These are phyloP conservation scores for Nitzschia palea DNA, from an alignment of 108 stramenopile genomes.

Conservation along the genomic window DNA sequence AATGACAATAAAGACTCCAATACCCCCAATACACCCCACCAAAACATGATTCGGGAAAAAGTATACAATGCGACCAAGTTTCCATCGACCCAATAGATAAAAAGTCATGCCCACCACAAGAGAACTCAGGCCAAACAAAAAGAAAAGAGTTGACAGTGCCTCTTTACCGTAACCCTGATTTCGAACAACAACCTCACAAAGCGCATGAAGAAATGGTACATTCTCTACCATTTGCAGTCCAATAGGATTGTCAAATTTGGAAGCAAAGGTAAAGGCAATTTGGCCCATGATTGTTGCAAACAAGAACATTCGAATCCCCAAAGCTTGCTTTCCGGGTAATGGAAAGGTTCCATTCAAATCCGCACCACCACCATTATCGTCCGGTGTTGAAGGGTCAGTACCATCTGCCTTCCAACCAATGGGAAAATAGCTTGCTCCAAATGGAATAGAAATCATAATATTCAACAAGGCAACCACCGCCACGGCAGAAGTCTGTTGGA, in stretches of 20 bases:
- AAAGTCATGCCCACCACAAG: slow-evolving; percentile 75
- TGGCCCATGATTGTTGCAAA: slow-evolving; percentile 64
- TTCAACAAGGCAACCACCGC: slow-evolving; percentile 41
- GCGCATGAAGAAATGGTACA: slow-evolving; percentile 74
- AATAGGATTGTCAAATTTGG: slow-evolving; percentile 64
- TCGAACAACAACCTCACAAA: slow-evolving; percentile 59
- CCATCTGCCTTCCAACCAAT: slow-evolving; percentile 48
- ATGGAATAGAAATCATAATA: slow-evolving; percentile 78
- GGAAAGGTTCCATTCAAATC: slow-evolving; percentile 37
- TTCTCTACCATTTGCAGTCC: slow-evolving; percentile 89
- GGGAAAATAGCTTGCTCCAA: slow-evolving; percentile 76
- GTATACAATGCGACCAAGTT: slow-evolving; percentile 73
- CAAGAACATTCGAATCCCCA: slow-evolving; percentile 80
- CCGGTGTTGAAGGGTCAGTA: slow-evolving; percentile 3
- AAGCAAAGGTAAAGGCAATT: slow-evolving; percentile 53
- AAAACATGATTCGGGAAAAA: slow-evolving; percentile 87
- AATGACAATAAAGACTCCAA: slow-evolving; percentile 72
- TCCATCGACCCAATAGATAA: slow-evolving; percentile 60
- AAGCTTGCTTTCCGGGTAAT: slow-evolving; percentile 59
- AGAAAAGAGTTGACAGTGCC: slow-evolving; percentile 75
- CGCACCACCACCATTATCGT: slow-evolving; percentile 8
- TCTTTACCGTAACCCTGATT: slow-evolving; percentile 69
- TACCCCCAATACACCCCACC: slow-evolving; percentile 86
- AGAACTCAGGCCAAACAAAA: slow-evolving; percentile 66
- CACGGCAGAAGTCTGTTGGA: slow-evolving; percentile 25